Evolutionary conservation across 1,284 basidiomycete species (phyloP), one percentile per base, ranked within the genome.

Genomic region (Naganishia sp.): DNA sequence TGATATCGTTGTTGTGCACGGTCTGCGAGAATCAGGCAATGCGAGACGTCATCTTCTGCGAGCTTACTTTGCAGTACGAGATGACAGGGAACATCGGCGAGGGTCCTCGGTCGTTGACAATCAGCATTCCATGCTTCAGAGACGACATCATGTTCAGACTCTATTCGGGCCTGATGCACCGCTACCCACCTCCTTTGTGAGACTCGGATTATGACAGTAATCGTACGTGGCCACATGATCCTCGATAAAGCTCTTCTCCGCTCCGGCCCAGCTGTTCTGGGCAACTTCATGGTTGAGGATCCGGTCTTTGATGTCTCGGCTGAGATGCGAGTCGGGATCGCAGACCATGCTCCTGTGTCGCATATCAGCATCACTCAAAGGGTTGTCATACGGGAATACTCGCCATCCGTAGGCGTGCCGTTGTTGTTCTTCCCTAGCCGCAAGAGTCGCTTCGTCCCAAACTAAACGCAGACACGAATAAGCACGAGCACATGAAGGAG

Each of bases 171-270:
- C 47, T 49, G 21, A 49, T 10, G 21, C 18, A 23, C n/a, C n/a
- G 18, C 21, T 5, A 18, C 73, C 69, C 51, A 75, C 75, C 45
- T 73, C 52, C 4, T 68, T 61, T 50, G 75, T 71, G 47, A 79
- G 32, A 11, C 75, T 71, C 0, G 75, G 72, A 65, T 79, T 77
- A 31, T 71, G 69, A 65, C 77, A 79, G 41, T 72, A 73, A 58
- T 79, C 75, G 17, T 67, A 69, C 25, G 65, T 69, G 55, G 66
- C 68, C 47, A 72, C 70, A 53, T 73, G 73, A 62, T 79, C 75
- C 54, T 68, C 73, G 17, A 79, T 73, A 63, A 77, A 79, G n/a
- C 31, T 39, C 39, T 67, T 53, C 47, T 66, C 67, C 51, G 72
- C 69, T 2, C 49, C 31, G 2, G 69, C 63, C 10, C 35, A 46